Conservation (phyloP, 164 flowering plant species). For the Macadamia tetraphylla region DNA sequence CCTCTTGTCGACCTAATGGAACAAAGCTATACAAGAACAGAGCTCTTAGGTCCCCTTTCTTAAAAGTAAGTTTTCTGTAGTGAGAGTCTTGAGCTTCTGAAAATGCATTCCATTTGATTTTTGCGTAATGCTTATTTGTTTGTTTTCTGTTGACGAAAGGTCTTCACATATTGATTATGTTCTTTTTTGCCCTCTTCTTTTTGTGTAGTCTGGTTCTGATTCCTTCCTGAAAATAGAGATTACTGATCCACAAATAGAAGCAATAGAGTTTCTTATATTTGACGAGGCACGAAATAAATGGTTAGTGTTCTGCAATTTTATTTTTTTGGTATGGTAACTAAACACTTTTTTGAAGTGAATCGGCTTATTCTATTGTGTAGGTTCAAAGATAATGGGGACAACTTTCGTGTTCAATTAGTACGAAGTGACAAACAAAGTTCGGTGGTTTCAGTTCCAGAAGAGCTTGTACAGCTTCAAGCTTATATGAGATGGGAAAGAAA, state of each 20-base stretch:
- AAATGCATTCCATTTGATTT: background rate
- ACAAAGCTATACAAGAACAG: constrained; percentile 60
- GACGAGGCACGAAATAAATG: constrained; percentile 71
- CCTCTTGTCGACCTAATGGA: constrained; percentile 71
- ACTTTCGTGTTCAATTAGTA: constrained; percentile 54
- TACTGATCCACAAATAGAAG: constrained; percentile 70
- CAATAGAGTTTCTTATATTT: constrained; percentile 78
- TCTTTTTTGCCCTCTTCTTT: background rate
- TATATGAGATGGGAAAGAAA: constrained; percentile 96
- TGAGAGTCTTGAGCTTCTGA: background rate
- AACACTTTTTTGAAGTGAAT: constrained; percentile 29
- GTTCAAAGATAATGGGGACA: constrained; percentile 75
- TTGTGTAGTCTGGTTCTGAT: constrained; percentile 59
- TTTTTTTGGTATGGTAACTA: no score
- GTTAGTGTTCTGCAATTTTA: constrained; percentile 25
- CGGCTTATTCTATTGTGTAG: constrained; percentile 20
- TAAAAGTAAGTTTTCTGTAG: constrained; percentile 40
- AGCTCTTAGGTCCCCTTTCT: constrained; percentile 86
- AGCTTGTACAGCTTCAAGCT: constrained; percentile 93
- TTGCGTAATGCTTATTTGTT: no score
- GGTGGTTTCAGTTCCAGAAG: constrained; percentile 75
- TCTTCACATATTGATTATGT: background rate
- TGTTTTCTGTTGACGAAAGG: no score
- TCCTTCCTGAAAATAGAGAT: constrained; percentile 64
- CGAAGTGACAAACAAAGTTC: constrained; percentile 21